A percentile compares a stretch with the other conserved stretches of the same genome.
Evolutionary conservation across 208 protist species (phyloP).

Genomic region (Tritrichomonas musculus): DNA sequence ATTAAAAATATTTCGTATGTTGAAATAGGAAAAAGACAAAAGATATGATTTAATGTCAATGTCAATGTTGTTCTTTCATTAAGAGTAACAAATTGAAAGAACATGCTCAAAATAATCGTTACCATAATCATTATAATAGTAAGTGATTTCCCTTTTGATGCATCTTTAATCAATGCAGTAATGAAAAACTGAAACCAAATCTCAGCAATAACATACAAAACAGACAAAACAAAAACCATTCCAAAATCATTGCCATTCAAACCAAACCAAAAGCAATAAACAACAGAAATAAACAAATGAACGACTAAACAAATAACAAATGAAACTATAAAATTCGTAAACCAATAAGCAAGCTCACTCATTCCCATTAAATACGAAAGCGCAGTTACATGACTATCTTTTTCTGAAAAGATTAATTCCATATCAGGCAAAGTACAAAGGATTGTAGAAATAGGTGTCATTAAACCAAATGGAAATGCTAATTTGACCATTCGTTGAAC

Average conservation of each 20-base stretch:
- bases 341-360: background rate
- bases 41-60: background rate
- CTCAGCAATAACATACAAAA: background rate
- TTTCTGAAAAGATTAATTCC: background rate
- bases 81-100: too few relatives aligned
- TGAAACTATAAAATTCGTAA: background rate
- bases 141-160: background rate
- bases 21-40: background rate
- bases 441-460: background rate
- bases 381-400: background rate
- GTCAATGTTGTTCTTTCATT: too few relatives aligned
- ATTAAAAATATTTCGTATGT: background rate
- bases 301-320: background rate
- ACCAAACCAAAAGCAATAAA: background rate
- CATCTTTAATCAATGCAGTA: background rate
- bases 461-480: too few relatives aligned
- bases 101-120: too few relatives aligned
- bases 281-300: background rate
- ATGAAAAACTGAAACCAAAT: background rate
- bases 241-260: background rate
- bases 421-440: background rate
- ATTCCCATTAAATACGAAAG: background rate
- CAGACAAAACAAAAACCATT: background rate
- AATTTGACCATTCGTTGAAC: too few relatives aligned
- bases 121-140: background rate